Evolutionary conservation across 2,329 filamentous ascomycete genomes (phyloP), one percentile per base, ranked within the genome.

Genomic region (Colletotrichum lupini): DNA sequence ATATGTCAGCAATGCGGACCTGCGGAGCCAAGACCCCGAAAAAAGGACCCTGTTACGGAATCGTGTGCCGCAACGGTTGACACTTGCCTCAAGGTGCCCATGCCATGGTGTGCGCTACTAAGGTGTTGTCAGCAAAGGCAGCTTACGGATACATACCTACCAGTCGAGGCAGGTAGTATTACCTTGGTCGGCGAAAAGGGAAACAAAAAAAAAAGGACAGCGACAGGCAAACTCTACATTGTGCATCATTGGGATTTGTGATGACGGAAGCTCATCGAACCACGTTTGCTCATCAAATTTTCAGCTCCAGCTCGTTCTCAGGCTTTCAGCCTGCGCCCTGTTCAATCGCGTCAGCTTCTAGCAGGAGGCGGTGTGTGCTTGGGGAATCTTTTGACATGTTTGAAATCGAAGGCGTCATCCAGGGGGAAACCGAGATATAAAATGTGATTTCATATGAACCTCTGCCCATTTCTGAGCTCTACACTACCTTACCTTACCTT

Each of bases 251-350:
- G 30, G 69, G 64, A 63, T 73, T 69, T 61, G 65, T 55, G 52
- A 74, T 74, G 73, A 74, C 65, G 65, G 73, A 74, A 74, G 70
- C 52, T 11, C 56, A 37, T 74, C 69, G 73, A 74, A 73, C n/a
- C 58, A 53, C 22, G 46, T n/a, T 63, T 64, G 32, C 68, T 74
- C 46, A 61, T 16, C 59, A 69, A 62, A 19, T 67, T 67, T 59
- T 52, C 68, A 67, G 61, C 68, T 46, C 52, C 68, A 67, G 35
- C 49, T 19, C 56, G n/a, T 19, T 24, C 14, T 11, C 66, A 42
- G 28, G 32, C 32, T 35, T 35, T 35, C 16, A 35, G 42, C 16
- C 14, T 16, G 42, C 42, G 42, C 42, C 42, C 42, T 49, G 7
- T 49, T 8, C 16, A 42, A 49, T 49, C 42, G n/a, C 22, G 55